Base-by-base conservation (phyloP, 2,329 filamentous ascomycete genomes). In the Rosellinia necatrix region DNA sequence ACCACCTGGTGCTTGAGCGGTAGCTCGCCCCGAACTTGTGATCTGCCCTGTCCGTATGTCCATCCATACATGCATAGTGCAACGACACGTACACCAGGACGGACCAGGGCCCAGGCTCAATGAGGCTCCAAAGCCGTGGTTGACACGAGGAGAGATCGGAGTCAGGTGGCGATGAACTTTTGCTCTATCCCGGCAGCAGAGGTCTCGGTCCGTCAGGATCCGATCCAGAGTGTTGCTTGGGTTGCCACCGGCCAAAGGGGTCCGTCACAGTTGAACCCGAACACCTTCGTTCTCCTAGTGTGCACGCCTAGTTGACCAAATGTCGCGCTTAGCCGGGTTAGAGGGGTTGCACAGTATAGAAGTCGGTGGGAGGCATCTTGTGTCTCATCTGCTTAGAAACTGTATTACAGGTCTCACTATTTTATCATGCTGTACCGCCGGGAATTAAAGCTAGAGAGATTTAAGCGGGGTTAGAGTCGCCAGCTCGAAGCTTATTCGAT, bases 261-360 rank as follows among this genome's bases (percentile, higher is more conserved):
- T 22, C 46, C 44, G 35, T 46, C 34, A 49, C 35, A 42, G 56
- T 46, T 51, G 51, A 58, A 51, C 51, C 43, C 29, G 48, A 30
- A 32, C 34, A 24, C 27, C 34, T 19, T 29, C 41, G 30, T 43
- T 50, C 48, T 42, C 46, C 40, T 47, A n/a, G n/a, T n/a, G n/a
- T n/a, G n/a, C n/a, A n/a, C n/a, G n/a, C n/a, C n/a, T n/a, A n/a
- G n/a, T n/a, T n/a, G n/a, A n/a, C n/a, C n/a, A n/a, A n/a, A n/a
- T n/a, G n/a, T n/a, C n/a, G n/a, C n/a, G n/a, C n/a, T n/a, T n/a
- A n/a, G n/a, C n/a, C n/a, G n/a, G n/a, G n/a, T n/a, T n/a, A n/a
- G n/a, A n/a, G n/a, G n/a, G n/a, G n/a, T n/a, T n/a, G n/a, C n/a
- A n/a, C n/a, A n/a, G n/a, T n/a, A n/a, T n/a, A n/a, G n/a, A n/a